Conservation (phyloP, 768 basidiomycete species). For the Daedaleopsis sinensis region DNA sequence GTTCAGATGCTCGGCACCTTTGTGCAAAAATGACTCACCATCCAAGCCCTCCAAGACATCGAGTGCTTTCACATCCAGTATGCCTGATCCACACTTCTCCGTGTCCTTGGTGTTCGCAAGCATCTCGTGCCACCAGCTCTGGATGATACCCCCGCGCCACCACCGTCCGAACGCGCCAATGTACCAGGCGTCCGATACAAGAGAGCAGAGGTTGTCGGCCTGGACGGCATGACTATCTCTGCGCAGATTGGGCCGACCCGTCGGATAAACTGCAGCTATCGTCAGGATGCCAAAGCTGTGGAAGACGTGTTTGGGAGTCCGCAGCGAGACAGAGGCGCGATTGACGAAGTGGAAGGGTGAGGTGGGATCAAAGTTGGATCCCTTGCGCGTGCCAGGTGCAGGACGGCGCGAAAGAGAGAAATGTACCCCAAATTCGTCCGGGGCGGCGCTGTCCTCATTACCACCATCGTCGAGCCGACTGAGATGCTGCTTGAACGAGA, state of each 20-base stretch:
- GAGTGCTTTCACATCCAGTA: constrained; percentile 72
- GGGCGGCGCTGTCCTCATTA: constrained; percentile 50
- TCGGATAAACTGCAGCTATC: constrained; percentile 75
- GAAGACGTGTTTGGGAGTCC: constrained; percentile 89
- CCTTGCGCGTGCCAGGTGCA: constrained; percentile 19
- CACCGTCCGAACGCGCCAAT: constrained; percentile 89
- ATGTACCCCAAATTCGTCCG: constrained; percentile 32
- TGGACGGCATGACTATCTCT: constrained; percentile 16
- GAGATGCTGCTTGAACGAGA: constrained; percentile 93
- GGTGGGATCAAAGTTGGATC: constrained; percentile 26
- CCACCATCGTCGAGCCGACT: constrained; percentile 75
- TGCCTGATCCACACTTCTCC: constrained; percentile 77
- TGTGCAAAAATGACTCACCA: constrained; percentile 48
- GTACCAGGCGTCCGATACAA: constrained; percentile 77
- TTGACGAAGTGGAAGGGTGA: constrained; percentile 85
- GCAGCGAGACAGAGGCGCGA: constrained; percentile 88
- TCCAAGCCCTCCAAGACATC: constrained; percentile 71
- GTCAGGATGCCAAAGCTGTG: constrained; percentile 88
- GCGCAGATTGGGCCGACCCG: constrained; percentile 32
- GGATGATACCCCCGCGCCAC: constrained; percentile 85
- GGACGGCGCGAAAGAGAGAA: constrained; percentile 27
- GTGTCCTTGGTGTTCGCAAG: constrained; percentile 65
- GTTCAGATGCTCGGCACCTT: background rate
- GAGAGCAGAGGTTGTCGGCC: constrained; percentile 13
- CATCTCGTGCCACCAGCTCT: constrained; percentile 78